phyloP scores from a whole-genome alignment of 768 basidiomycete genomes.

The Amanita pallidorosea region DNA sequence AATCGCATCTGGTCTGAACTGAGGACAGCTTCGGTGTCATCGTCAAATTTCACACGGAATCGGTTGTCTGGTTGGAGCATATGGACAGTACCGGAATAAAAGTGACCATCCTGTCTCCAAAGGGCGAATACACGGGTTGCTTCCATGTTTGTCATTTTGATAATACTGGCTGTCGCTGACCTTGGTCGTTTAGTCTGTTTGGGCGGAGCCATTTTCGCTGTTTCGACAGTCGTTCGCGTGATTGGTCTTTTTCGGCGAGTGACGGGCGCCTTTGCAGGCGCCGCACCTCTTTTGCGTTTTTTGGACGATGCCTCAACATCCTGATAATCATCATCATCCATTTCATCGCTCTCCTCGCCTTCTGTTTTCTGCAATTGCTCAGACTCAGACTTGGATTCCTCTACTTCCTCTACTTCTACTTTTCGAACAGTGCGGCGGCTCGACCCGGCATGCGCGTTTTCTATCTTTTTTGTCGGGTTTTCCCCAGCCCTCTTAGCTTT shows the following conservation, averaged over 20 bases:
- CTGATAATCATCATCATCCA: constrained; percentile 29
- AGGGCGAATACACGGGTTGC: constrained; percentile 61
- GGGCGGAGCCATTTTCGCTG: constrained; percentile 8
- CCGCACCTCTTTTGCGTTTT: constrained; percentile 33
- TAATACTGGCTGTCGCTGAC: constrained; percentile 19
- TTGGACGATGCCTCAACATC: constrained; percentile 23
- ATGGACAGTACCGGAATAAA: constrained; percentile 49
- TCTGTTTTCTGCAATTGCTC: background rate
- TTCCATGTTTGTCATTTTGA: constrained; percentile 7
- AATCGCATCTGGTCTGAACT: constrained; percentile 42
- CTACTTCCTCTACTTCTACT: constrained; percentile 8
- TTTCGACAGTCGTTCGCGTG: constrained; percentile 10
- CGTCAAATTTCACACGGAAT: constrained; percentile 60
- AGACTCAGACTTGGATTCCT: constrained; percentile 16
- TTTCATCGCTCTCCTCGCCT: constrained; percentile 30
- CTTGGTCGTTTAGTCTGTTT: constrained; percentile 29
- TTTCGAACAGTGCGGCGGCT: background rate
- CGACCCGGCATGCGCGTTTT: background rate
- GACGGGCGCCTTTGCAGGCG: constrained; percentile 12
- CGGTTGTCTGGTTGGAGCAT: constrained; percentile 16
- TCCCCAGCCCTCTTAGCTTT: constrained; percentile 3
- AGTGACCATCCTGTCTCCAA: constrained; percentile 52
- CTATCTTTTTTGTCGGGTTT: background rate
- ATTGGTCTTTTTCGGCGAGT: constrained; percentile 11
- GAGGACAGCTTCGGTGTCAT: constrained; percentile 36